Percentiles rank a stretch among this genome's conserved stretches.
Evolutionary conservation across 1,139 yeast genomes (phyloP).

Genomic region (Lodderomyces elongisporus): DNA sequence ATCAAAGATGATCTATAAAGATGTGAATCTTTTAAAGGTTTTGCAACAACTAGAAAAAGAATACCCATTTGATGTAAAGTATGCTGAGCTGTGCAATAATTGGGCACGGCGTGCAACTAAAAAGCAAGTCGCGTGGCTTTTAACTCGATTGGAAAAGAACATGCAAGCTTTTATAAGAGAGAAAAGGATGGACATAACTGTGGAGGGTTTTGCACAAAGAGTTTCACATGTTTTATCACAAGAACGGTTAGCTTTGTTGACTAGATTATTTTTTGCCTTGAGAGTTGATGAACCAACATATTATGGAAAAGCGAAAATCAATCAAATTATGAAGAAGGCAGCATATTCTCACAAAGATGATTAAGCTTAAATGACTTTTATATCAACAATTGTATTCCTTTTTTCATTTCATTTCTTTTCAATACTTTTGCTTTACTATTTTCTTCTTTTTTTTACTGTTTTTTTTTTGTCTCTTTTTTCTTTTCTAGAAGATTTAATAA

Average conservation of each 20-base stretch:
- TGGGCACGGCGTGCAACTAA: conserved; percentile 5
- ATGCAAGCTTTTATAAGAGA: neutral
- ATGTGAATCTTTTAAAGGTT: conserved; percentile 12
- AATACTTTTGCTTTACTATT: too few relatives aligned
- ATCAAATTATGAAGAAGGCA: too few relatives aligned
- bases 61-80: conserved; percentile 1
- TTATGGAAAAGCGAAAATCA: conserved; percentile 2
- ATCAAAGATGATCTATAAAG: conserved; percentile 16
- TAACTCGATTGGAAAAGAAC: neutral
- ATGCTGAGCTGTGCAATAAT: conserved; percentile 2
- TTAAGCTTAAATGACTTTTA: conserved; percentile 1
- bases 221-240: conserved; percentile 2
- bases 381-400: too few relatives aligned
- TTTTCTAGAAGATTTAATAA: too few relatives aligned
- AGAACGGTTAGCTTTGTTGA: conserved; percentile 4
- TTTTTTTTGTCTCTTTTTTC: too few relatives aligned
- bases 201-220: conserved; percentile 1
- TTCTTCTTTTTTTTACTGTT: too few relatives aligned
- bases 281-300: conserved; percentile 3
- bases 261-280: conserved; percentile 7
- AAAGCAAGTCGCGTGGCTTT: conserved; percentile 5
- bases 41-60: conserved; percentile 2
- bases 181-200: neutral
- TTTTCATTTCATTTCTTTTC: too few relatives aligned
- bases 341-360: neutral